phyloP scores from a whole-genome alignment of 164 flowering plant species.

The Vitis amurensis region DNA sequence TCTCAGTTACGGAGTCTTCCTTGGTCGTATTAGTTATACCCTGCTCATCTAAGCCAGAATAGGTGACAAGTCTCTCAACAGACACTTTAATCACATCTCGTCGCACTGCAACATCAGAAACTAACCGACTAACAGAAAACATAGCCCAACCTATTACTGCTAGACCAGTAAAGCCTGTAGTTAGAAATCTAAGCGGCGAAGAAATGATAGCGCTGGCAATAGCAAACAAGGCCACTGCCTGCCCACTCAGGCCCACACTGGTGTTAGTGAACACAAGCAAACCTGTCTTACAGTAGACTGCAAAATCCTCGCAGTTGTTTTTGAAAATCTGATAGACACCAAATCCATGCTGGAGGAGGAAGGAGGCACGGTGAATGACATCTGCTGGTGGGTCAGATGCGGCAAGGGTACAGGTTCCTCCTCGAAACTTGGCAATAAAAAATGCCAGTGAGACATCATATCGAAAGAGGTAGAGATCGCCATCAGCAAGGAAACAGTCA shows the following conservation, averaged over 20 bases:
- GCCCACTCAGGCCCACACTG: conserved; percentile 80
- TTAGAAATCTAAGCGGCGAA: conserved; percentile 68
- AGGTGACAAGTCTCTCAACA: conserved; percentile 60
- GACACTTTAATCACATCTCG: conserved; percentile 65
- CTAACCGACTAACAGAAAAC: conserved; percentile 60
- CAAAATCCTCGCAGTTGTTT: conserved; percentile 89
- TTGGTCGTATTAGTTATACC: conserved; percentile 3
- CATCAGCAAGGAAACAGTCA: conserved; percentile 75
- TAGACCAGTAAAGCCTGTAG: conserved; percentile 61
- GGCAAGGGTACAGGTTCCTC: conserved; percentile 89
- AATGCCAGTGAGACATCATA: conserved; percentile 52
- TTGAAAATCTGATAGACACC: conserved; percentile 67
- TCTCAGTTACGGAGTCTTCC: conserved; percentile 3
- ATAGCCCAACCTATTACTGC: conserved; percentile 56
- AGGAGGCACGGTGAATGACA: conserved; percentile 62
- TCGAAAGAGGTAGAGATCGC: conserved; percentile 66
- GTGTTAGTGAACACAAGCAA: conserved; percentile 50
- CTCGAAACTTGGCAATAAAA: conserved; percentile 73
- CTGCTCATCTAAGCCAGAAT: conserved; percentile 8
- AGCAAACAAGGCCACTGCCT: conserved; percentile 64
- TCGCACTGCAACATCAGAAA: conserved; percentile 71
- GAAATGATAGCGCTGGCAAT: conserved; percentile 57
- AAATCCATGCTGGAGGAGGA: conserved; percentile 73
- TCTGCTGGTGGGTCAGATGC: conserved; percentile 54
- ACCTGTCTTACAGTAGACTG: conserved; percentile 85